Percentiles rank a stretch among this genome's conserved stretches.
Evolutionary conservation across 768 basidiomycete species (phyloP).

Genomic region (Chalciporus pseudorubinellus): DNA sequence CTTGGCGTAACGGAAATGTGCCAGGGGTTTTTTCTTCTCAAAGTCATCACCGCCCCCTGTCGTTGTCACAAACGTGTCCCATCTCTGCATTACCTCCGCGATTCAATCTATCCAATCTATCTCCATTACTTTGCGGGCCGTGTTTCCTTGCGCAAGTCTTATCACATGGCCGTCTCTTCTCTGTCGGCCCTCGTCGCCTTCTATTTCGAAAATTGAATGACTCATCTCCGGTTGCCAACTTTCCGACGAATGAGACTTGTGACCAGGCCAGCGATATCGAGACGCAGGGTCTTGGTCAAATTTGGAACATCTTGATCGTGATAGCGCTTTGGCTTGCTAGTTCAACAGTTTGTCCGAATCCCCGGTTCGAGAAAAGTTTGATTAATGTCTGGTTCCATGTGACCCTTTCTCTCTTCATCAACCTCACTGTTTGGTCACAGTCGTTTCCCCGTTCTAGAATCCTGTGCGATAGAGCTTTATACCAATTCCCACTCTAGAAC

Average conservation of each 20-base stretch:
- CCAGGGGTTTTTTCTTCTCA: no score
- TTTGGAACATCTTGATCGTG: slow-evolving; percentile 8
- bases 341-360: slow-evolving; percentile 4
- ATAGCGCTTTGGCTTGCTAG: slow-evolving; percentile 13
- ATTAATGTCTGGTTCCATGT: slow-evolving; percentile 12
- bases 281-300: neutral
- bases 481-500: slow-evolving; percentile 1
- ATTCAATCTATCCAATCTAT: neutral
- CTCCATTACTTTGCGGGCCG: neutral
- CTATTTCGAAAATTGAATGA: neutral
- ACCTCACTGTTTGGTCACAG: slow-evolving; percentile 1
- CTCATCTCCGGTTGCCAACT: slow-evolving; percentile 5
- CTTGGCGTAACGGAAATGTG: no score
- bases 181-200: neutral
- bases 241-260: slow-evolving; percentile 5
- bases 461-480: slow-evolving; percentile 13
- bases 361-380: slow-evolving; percentile 17
- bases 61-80: neutral
- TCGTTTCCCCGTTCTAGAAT: slow-evolving; percentile 13
- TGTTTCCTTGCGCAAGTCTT: neutral
- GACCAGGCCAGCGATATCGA: neutral
- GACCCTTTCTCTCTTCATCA: slow-evolving; percentile 4
- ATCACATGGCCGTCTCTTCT: slow-evolving; percentile 4
- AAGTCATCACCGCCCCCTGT: neutral
- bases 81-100: neutral